Conservation (phyloP, 139 green algal species). For the Klebsormidium nitens region DNA sequence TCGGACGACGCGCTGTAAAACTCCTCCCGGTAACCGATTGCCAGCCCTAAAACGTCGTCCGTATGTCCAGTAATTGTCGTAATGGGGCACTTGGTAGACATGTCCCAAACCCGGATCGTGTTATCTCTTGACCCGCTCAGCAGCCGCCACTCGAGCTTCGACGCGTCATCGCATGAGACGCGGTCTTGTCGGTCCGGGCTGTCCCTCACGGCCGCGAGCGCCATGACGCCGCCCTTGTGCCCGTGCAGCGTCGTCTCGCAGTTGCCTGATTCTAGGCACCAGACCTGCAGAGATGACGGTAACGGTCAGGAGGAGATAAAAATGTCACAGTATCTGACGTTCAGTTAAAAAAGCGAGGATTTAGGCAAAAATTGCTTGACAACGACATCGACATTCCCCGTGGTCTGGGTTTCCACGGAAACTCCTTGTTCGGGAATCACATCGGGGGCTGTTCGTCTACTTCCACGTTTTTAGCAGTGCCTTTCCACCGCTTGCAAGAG, state of each 20-base stretch:
- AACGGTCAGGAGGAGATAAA: too few species aligned
- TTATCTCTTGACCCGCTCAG: slow-evolving; percentile 60
- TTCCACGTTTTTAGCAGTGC: too few species aligned
- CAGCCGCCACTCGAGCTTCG: not conserved
- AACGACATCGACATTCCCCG: too few species aligned
- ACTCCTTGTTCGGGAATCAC: too few species aligned
- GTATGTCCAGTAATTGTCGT: slow-evolving; percentile 38
- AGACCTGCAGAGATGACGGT: slow-evolving; percentile 24
- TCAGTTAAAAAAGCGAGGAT: too few species aligned
- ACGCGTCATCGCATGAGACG: too few species aligned
- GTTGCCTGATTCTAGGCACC: slow-evolving; percentile 15
- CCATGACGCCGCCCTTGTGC: slow-evolving; percentile 77
- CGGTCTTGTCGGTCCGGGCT: too few species aligned
- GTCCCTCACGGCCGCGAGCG: slow-evolving; percentile 55
- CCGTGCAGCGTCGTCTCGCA: slow-evolving; percentile 34
- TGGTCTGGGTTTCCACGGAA: too few species aligned
- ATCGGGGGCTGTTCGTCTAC: too few species aligned
- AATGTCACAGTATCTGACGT: too few species aligned
- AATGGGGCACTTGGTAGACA: slow-evolving; percentile 77
- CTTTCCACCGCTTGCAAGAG: too few species aligned
- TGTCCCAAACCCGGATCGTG: slow-evolving; percentile 82
- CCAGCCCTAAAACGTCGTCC: slow-evolving; percentile 36
- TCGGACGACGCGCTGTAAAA: slow-evolving; percentile 35
- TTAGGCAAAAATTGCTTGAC: too few species aligned
- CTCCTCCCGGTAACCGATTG: not conserved